Conservation (phyloP, 345 rosid genomes). For the Gynandropsis gynandra region DNA sequence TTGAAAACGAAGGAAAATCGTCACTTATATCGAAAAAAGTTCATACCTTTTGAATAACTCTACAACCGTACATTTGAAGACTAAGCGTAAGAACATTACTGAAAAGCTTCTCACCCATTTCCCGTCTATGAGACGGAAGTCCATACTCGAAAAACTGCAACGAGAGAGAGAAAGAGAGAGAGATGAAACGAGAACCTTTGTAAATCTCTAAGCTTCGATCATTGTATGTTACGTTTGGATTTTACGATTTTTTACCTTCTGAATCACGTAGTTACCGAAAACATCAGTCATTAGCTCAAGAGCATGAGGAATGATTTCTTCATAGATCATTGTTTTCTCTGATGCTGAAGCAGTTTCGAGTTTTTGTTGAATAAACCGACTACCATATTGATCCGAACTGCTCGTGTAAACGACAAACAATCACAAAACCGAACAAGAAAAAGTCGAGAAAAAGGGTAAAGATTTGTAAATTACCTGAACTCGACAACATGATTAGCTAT, state of each 20-base stretch:
- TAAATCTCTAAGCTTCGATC: background rate
- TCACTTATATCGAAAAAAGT: background rate
- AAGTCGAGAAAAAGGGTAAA: background rate
- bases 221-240: background rate
- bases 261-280: constrained; percentile 92
- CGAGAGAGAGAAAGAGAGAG: background rate
- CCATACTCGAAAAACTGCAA: constrained; percentile 96
- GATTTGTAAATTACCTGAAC: constrained; percentile 37
- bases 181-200: background rate
- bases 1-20: background rate
- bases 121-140: constrained; percentile 68
- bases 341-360: constrained; percentile 85
- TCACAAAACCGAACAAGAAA: constrained; percentile 18
- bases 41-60: constrained; percentile 89
- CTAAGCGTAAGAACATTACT: constrained; percentile 81
- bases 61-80: constrained; percentile 97
- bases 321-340: constrained; percentile 82
- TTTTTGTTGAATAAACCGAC: constrained; percentile 94
- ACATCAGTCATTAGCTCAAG: constrained; percentile 90
- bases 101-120: constrained; percentile 71
- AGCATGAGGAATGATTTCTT: constrained; percentile 82
- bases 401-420: constrained; percentile 9
- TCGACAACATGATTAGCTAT: constrained; percentile 54
- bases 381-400: constrained; percentile 95
- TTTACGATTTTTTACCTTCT: constrained; percentile 57